phyloP scores from a whole-genome alignment of 108 stramenopile species.

The Conticribra weissflogii region DNA sequence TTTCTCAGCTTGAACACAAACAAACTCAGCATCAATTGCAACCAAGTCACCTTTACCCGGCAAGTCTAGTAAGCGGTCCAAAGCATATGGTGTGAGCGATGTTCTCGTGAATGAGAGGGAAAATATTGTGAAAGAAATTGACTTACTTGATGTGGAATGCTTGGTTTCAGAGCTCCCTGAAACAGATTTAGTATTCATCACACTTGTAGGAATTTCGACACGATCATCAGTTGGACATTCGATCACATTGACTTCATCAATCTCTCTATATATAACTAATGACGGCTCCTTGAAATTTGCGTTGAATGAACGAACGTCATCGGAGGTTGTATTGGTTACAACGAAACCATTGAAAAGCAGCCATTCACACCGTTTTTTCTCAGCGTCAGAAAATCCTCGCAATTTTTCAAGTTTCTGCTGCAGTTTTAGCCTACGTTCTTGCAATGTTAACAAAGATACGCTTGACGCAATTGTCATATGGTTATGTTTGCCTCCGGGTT shows the following conservation, averaged over 20 bases:
- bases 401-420: conserved; percentile 31
- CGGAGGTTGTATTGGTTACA: conserved; percentile 55
- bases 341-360: conserved; percentile 82
- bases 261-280: conserved; percentile 37
- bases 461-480: conserved; percentile 32
- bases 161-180: conserved; percentile 36
- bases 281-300: conserved; percentile 80
- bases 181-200: conserved; percentile 71
- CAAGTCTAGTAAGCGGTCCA: conserved; percentile 29
- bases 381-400: neutral
- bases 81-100: too few species aligned
- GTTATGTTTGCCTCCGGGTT: too few species aligned
- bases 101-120: too few species aligned
- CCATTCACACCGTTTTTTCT: conserved; percentile 54
- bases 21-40: conserved; percentile 93
- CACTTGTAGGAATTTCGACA: conserved; percentile 38
- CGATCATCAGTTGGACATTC: conserved; percentile 1
- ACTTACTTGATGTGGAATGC: conserved; percentile 22
- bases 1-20: conserved; percentile 85
- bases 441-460: conserved; percentile 14
- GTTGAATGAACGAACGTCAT: conserved; percentile 82
- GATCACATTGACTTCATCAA: conserved; percentile 1
- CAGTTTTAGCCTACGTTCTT: conserved; percentile 28
- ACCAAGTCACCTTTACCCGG: conserved; percentile 70
- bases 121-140: neutral